phyloP scores from a whole-genome alignment of 2,329 filamentous ascomycete genomes.

The Botrytis cinerea region DNA sequence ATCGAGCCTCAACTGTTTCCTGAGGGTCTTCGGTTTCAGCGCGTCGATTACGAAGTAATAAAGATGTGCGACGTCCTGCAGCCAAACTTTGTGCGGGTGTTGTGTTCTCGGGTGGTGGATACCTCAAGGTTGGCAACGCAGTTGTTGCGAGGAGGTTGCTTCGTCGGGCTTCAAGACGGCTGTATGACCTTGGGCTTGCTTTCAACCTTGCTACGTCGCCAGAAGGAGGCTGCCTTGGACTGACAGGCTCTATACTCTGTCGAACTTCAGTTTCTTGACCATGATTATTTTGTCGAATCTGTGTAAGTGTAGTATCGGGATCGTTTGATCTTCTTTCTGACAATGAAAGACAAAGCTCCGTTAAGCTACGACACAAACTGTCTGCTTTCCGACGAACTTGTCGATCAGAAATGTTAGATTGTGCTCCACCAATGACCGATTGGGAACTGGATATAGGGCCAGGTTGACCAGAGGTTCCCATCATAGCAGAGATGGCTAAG shows the following conservation, averaged over 20 bases:
- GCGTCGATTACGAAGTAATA: conserved; percentile 47
- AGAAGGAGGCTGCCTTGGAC: conserved; percentile 29
- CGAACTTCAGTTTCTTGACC: conserved; percentile 31
- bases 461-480: conserved; percentile 70
- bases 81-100: conserved; percentile 51
- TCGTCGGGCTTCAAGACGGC: conserved; percentile 40
- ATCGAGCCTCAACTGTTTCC: conserved; percentile 48
- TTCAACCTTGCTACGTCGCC: conserved; percentile 35
- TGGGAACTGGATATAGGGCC: conserved; percentile 64
- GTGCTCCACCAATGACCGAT: conserved; percentile 46
- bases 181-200: conserved; percentile 40
- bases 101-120: conserved; percentile 38
- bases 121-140: conserved; percentile 39
- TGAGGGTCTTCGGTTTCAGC: conserved; percentile 40
- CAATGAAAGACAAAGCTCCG: conserved; percentile 86
- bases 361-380: conserved; percentile 87
- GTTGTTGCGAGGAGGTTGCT: conserved; percentile 41
- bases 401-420: conserved; percentile 65
- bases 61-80: conserved; percentile 57
- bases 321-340: conserved; percentile 55
- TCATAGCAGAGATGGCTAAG: conserved; percentile 73
- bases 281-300: conserved; percentile 30
- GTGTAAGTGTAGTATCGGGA: conserved; percentile 31
- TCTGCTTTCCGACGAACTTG: conserved; percentile 89
- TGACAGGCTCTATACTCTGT: conserved; percentile 31